Evolutionary conservation across 805 yeast species (phyloP), one percentile per base, ranked within the genome.

Genomic region (Kluyveromyces aestuarii): DNA sequence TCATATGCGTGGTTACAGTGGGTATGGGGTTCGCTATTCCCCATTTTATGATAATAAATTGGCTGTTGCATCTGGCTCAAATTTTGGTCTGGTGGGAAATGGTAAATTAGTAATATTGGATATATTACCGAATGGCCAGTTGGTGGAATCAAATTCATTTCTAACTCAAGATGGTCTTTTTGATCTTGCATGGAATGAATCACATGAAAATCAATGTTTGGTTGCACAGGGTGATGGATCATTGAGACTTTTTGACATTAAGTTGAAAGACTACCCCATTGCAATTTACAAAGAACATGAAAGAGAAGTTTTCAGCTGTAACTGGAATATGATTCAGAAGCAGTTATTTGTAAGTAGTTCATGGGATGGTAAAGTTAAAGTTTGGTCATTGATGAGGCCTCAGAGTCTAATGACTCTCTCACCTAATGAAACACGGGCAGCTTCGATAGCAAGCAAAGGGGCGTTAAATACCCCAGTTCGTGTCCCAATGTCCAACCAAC

Each of bases 91-190:
- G 5, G 96, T 89, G 2, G 99, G 99, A 2, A 91, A 91, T 65
- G 99, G 99, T 6, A 76, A 87, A 55, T 70, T 91, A 27, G 82
- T 72, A 55, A 72, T 91, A 1, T 69, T 91, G 21, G 80, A 80
- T 44, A 85, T 91, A 43, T 77, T 75, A 46, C 77, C 80, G 19
- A 69, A 72, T 52, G 98, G 98, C 0, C 58, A 55, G n/a, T 73
- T 87, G 16, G 58, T 59, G 6, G 75, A 74, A 38, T 80, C 78
- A 42, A 67, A 74, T 5, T 64, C 76, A 14, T 91, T 87, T 70
- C 88, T 88, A 52, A 91, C 98, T 0, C 97, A 91, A 65, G 99
- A 91, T 67, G 96, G 96, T 6, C 70, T 90, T 16, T 89, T 87
- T 59, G 95, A 87, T 58, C 69, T 85, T 1, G 79, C 91, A 0